Percentiles rank a stretch among this genome's conserved stretches.
These are phyloP conservation scores for Fusarium protoensiforme DNA, from an alignment of 2,329 filamentous ascomycete species.

Conservation along the genomic window DNA sequence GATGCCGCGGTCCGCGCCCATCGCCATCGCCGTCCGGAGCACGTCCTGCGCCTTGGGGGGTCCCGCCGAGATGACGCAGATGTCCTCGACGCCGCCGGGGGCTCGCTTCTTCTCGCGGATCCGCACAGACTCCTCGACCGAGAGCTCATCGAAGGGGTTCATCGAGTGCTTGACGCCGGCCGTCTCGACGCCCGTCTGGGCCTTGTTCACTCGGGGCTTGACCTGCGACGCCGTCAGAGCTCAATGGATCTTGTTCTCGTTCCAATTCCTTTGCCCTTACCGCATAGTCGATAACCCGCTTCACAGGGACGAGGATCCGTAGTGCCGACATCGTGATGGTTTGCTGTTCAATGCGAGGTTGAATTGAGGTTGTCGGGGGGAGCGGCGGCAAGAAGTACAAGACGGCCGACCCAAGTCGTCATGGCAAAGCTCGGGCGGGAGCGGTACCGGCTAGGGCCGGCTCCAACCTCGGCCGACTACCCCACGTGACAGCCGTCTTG, in stretches of 20 bases:
- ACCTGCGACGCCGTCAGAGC: constrained; percentile 57
- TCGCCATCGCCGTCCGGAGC: constrained; percentile 96
- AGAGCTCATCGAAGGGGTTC: constrained; percentile 99
- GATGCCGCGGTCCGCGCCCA: constrained; percentile 94
- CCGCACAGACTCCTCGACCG: constrained; percentile 93
- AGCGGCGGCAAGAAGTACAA: constrained; percentile 29
- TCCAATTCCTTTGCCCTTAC: constrained; percentile 57
- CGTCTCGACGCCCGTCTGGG: constrained; percentile 89
- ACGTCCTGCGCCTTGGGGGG: constrained; percentile 89
- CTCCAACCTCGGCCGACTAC: constrained; percentile 53
- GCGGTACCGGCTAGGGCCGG: constrained; percentile 57
- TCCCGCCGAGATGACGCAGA: constrained; percentile 88
- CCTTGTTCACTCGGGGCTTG: constrained; percentile 76
- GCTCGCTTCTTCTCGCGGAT: constrained; percentile 87
- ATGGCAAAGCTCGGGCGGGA: constrained; percentile 44
- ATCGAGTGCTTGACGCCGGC: constrained; percentile 95
- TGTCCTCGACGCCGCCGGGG: constrained; percentile 84
- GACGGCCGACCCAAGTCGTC: constrained; percentile 32
- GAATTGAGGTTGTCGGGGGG: constrained; percentile 28
- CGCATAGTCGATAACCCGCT: constrained; percentile 89
- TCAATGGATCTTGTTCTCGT: neutral
- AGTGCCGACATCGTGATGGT: constrained; percentile 67
- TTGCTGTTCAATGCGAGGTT: constrained; percentile 41
- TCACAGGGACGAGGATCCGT: constrained; percentile 82
- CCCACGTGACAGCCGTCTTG: constrained; percentile 49